Evolutionary conservation across 1,284 basidiomycete species (phyloP), one percentile per base, ranked within the genome.

Genomic region (Moesziomyces sp.): DNA sequence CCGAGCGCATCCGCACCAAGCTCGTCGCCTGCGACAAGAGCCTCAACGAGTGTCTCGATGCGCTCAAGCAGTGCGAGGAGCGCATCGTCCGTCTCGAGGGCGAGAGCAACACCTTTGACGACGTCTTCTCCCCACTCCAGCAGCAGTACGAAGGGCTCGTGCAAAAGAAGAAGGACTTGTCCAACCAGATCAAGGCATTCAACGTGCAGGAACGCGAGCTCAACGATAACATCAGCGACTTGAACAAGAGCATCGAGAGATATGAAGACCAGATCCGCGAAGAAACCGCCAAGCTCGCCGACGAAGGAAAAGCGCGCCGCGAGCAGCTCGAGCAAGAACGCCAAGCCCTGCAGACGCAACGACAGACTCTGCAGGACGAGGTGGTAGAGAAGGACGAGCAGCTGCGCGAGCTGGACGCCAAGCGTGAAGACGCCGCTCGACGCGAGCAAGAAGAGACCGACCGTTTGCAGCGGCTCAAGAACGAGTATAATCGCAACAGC

Each of bases 201-300:
- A 63, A 70, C 30, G 50, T 49, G 42, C 64, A 75, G 49, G 71
- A 77, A 46, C 56, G 65, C 11, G 69, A 78, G 40, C 56, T 77
- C 43, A 74, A 69, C 52, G 69, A 74, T 34, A 71, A 64, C 51
- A 74, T 76, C 46, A 62, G 60, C 52, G 71, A 69, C n/a, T 42
- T 81, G 48, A 74, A 76, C 63, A 60, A 49, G 21, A 56, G 62
- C 30, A 90, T 93, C 58, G 79, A 85, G 86, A 86, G 0, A 85
- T 88, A 44, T 58, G 85, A 89, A 5, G 70, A 79, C 13, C 86
- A 88, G 57, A 91, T 93, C 51, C 84, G 78, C 16, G 69, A 65
- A 14, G 81, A 80, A 53, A 66, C 66, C n/a, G 72, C 66, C 18
- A 76, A 77, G 44, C 73, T 78, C 18, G 76, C 77, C 11, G 80